These are phyloP conservation scores for Boletus subcaerulescens DNA, from an alignment of 768 basidiomycete species.

Conservation along the genomic window DNA sequence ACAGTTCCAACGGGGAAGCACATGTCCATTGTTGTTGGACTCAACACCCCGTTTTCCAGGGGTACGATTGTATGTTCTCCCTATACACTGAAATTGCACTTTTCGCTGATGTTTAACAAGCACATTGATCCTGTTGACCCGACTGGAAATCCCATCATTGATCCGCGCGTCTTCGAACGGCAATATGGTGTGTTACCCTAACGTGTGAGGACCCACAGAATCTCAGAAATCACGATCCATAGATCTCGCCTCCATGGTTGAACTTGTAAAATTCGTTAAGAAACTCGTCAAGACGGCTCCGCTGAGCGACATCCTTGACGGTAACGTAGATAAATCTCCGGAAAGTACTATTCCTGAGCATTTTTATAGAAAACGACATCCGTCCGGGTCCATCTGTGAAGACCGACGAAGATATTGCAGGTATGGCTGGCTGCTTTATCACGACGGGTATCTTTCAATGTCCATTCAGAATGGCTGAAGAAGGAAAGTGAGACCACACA, in stretches of 20 bases:
- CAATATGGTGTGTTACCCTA: background rate
- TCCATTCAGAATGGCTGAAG: background rate
- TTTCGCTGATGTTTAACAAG: background rate
- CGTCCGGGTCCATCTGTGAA: background rate
- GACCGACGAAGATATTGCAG: slow-evolving; percentile 1
- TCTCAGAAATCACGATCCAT: too few species aligned
- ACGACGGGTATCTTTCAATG: background rate
- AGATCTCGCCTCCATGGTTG: background rate
- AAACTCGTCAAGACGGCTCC: slow-evolving; percentile 1
- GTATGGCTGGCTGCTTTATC: background rate
- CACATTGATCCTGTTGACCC: background rate
- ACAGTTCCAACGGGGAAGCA: background rate
- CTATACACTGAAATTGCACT: background rate
- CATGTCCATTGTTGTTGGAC: background rate
- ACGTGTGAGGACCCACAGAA: too few species aligned
- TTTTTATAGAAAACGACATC: background rate
- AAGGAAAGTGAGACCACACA: background rate
- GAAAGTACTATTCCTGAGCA: background rate
- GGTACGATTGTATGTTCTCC: background rate
- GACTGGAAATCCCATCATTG: background rate
- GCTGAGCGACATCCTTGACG: background rate
- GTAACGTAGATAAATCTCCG: background rate
- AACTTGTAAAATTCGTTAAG: background rate
- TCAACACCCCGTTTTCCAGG: slow-evolving; percentile 3
- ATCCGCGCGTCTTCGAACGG: slow-evolving; percentile 1